Evolutionary conservation across 106 monocot genomes (phyloP).

Genomic region (Dioscorea alata): DNA sequence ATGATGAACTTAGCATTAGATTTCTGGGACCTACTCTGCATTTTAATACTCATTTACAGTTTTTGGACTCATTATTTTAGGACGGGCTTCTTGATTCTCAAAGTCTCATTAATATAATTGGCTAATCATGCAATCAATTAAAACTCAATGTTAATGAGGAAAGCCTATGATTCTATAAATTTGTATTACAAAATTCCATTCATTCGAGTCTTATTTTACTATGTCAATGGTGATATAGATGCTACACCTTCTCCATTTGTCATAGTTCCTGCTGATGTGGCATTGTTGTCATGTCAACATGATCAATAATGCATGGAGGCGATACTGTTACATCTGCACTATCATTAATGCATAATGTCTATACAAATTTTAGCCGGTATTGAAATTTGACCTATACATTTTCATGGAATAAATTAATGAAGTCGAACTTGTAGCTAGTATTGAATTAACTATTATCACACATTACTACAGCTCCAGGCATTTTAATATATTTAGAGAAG

Average conservation of each 20-base stretch:
- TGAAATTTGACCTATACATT: too few relatives aligned
- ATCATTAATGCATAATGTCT: too few relatives aligned
- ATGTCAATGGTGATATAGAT: background rate
- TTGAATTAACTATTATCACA: too few relatives aligned
- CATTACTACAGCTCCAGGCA: too few relatives aligned
- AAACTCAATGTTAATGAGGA: too few relatives aligned
- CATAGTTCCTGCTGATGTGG: background rate
- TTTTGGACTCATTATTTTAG: conserved; percentile 3
- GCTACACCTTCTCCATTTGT: background rate
- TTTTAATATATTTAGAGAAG: too few relatives aligned
- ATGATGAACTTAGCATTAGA: conserved; percentile 58
- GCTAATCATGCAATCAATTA: background rate
- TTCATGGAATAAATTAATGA: too few relatives aligned
- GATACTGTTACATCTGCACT: too few relatives aligned
- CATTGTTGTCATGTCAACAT: too few relatives aligned
- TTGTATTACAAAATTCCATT: background rate
- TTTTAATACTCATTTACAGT: conserved; percentile 22
- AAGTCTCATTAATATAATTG: conserved; percentile 10
- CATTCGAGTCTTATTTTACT: background rate
- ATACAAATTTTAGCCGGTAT: too few relatives aligned
- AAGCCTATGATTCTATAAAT: background rate
- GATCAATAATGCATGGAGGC: too few relatives aligned
- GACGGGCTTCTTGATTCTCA: conserved; percentile 10
- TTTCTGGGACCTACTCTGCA: conserved; percentile 24
- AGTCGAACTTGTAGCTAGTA: too few relatives aligned